These are phyloP conservation scores for Ulota crispa DNA, from an alignment of 225 moss, liverwort and hornwort species.

Conservation along the genomic window DNA sequence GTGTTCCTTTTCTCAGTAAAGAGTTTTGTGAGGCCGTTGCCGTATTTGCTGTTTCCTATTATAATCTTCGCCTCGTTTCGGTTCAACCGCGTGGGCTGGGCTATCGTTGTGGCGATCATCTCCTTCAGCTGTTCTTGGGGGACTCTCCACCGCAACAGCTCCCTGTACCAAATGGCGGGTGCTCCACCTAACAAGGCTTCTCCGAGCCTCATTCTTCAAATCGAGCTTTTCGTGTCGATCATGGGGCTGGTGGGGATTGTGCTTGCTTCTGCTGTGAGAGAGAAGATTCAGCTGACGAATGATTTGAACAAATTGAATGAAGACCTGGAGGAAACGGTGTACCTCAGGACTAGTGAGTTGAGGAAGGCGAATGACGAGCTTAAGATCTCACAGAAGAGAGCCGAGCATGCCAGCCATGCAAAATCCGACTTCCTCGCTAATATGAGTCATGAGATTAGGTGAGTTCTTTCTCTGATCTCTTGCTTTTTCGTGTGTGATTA, in stretches of 20 bases:
- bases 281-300: slow-evolving; percentile 56
- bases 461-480: slow-evolving; percentile 2
- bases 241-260: slow-evolving; percentile 61
- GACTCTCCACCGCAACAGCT: slow-evolving; percentile 34
- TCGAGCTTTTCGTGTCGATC: slow-evolving; percentile 66
- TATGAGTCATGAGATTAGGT: slow-evolving; percentile 94
- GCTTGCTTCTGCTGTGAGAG: slow-evolving; percentile 69
- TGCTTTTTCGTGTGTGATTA: neutral
- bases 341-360: slow-evolving; percentile 63
- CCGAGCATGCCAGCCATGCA: slow-evolving; percentile 77
- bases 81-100: slow-evolving; percentile 76
- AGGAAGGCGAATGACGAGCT: slow-evolving; percentile 67
- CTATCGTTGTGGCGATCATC: slow-evolving; percentile 48
- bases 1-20: slow-evolving; percentile 27
- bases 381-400: slow-evolving; percentile 60
- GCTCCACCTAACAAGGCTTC: slow-evolving; percentile 39
- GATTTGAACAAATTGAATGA: slow-evolving; percentile 60
- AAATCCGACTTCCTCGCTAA: slow-evolving; percentile 86
- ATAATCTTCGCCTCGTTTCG: slow-evolving; percentile 66
- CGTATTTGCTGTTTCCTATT: slow-evolving; percentile 66
- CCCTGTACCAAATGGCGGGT: slow-evolving; percentile 34
- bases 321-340: slow-evolving; percentile 59
- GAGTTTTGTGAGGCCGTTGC: slow-evolving; percentile 45
- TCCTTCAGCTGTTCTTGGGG: slow-evolving; percentile 42
- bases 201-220: slow-evolving; percentile 60